Evolutionary conservation across 306 rosid genomes (phyloP), one percentile per base, ranked within the genome.

Genomic region (Vachellia pachyceras): DNA sequence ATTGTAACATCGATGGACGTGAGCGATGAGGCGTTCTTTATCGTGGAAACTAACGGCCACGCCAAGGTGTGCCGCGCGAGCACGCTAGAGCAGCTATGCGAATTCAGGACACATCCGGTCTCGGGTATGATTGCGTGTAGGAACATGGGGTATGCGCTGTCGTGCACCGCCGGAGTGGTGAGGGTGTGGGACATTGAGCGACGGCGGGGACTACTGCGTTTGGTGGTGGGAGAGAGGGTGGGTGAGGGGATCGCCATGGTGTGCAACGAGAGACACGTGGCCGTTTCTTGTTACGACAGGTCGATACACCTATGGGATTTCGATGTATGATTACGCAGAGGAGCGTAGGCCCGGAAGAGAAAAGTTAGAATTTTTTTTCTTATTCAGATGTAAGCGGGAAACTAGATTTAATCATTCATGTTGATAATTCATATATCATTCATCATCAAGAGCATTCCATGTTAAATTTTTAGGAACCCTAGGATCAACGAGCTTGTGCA

Each of bases 261-360:
- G 0, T 89, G 92, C 3, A 85, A 66, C 41, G 91, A 90, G 14
- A 92, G 94, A 73, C 93, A 93, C 49, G 91, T 96, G 80, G 98
- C 89, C 0, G 81, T 91, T 0, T 80, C 94, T 0, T 54, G 76
- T 5, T 71, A 5, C 5, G 87, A 90, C 67, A 49, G 86, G 42
- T 69, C 52, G 1, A 77, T 93, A 80, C 92, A 87, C 77, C 63
- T 93, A 1, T 84, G 96, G 92, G 97, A 96, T 85, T 96, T 96
- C 80, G 92, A 96, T 72, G 91, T 86, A 71, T 80, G 82, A 84
- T 49, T 71, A n/a, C 57, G 39, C 55, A 13, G 25, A 3, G 42
- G 23, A 41, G 25, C 3, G n/a, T 60, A 42, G 73, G 37, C 46
- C 25, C n/a, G 40, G 15, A 23, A 17, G 20, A 17, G 9, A 67